A percentile compares a stretch with the other conserved stretches of the same genome.
These are phyloP conservation scores for Ailanthus altissimus DNA, from an alignment of 345 rosid species.

Conservation along the genomic window DNA sequence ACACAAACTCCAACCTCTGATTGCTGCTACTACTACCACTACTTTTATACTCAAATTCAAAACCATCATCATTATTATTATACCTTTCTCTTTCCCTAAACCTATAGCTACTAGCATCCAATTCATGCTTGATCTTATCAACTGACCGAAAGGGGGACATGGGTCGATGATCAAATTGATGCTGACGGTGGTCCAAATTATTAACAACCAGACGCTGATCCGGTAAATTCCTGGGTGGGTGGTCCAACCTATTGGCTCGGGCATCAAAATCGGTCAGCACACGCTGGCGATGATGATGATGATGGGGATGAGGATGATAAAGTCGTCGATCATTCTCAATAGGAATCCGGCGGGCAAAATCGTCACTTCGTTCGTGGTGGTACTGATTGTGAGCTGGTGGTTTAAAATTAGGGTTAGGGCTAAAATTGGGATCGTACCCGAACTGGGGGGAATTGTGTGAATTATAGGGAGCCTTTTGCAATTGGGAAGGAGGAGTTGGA, in stretches of 20 bases:
- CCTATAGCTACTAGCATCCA: slow-evolving; percentile 47
- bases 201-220: slow-evolving; percentile 19
- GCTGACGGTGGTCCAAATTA: slow-evolving; percentile 27
- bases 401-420: slow-evolving; percentile 20
- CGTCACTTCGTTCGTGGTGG: slow-evolving; percentile 29
- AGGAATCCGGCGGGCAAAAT: slow-evolving; percentile 19
- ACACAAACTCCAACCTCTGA: slow-evolving; percentile 38
- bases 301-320: neutral
- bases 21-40: neutral
- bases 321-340: slow-evolving; percentile 16
- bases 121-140: slow-evolving; percentile 43
- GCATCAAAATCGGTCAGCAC: slow-evolving; percentile 21
- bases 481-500: neutral
- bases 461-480: slow-evolving; percentile 9
- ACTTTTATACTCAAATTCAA: slow-evolving; percentile 29
- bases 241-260: slow-evolving; percentile 35
- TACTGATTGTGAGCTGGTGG: neutral
- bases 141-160: slow-evolving; percentile 34
- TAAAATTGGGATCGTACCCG: slow-evolving; percentile 31
- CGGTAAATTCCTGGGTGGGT: slow-evolving; percentile 21
- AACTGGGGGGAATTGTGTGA: slow-evolving; percentile 36
- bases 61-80: slow-evolving; percentile 11
- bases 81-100: slow-evolving; percentile 37
- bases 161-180: slow-evolving; percentile 39
- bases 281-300: slow-evolving; percentile 19